Conservation (phyloP, 1,284 basidiomycete species). For the Ustilago hordei region DNA sequence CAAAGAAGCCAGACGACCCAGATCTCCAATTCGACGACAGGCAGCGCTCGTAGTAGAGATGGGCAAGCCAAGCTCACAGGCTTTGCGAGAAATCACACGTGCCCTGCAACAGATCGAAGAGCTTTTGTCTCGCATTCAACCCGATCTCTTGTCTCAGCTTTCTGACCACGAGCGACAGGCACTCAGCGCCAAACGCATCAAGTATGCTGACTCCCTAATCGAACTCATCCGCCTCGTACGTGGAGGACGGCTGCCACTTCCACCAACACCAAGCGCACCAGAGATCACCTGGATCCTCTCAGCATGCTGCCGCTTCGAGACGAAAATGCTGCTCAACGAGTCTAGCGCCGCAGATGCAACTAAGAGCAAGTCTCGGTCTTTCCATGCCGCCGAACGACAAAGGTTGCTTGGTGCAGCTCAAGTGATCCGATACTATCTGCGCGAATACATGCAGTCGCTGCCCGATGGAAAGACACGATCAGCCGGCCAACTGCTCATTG, state of each 20-base stretch:
- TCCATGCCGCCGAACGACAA: conserved; percentile 9
- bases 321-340: conserved; percentile 17
- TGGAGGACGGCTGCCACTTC: conserved; percentile 25
- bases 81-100: conserved; percentile 27
- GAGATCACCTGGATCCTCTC: conserved; percentile 46
- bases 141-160: conserved; percentile 23
- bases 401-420: conserved; percentile 22
- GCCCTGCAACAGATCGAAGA: conserved; percentile 23
- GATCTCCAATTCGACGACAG: conserved; percentile 12
- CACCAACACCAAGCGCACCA: conserved; percentile 15
- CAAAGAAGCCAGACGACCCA: conserved; percentile 19
- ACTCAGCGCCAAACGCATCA: conserved; percentile 19
- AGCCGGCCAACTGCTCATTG: conserved; percentile 8
- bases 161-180: conserved; percentile 17
- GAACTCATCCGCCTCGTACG: conserved; percentile 35
- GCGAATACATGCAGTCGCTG: conserved; percentile 36
- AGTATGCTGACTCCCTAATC: conserved; percentile 35
- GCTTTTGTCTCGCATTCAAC: conserved; percentile 18
- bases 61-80: conserved; percentile 39
- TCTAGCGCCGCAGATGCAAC: not conserved
- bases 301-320: conserved; percentile 45
- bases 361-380: not conserved
- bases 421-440: conserved; percentile 29
- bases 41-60: conserved; percentile 26
- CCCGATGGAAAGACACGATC: conserved; percentile 32